Evolutionary conservation across 2,329 filamentous ascomycete species (phyloP).

Genomic region (Pseudocercospora fuligena): DNA sequence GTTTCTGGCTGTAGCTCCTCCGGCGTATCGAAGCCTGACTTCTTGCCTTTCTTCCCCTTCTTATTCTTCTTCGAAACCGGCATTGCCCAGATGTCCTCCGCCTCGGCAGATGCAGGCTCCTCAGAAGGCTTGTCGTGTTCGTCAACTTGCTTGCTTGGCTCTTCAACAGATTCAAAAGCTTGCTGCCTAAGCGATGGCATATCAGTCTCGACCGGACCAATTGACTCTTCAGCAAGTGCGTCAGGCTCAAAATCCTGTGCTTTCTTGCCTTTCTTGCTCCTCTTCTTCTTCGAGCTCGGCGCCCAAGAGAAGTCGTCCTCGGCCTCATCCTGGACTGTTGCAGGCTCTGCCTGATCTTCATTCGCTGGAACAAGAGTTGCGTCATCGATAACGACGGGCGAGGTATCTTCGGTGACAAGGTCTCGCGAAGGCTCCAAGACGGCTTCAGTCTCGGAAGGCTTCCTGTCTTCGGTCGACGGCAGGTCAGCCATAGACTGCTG

Average conservation of each 20-base stretch:
- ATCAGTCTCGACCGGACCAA: not conserved
- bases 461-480: not conserved
- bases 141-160: not conserved
- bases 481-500: slow-evolving; percentile 7
- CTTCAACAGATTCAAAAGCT: not conserved
- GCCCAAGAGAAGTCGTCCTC: slow-evolving; percentile 17
- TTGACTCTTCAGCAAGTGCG: not conserved
- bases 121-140: not conserved
- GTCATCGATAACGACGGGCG: not conserved
- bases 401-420: not conserved
- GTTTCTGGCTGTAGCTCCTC: slow-evolving; percentile 32
- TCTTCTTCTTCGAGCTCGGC: slow-evolving; percentile 29
- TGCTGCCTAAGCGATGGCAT: not conserved
- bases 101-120: not conserved
- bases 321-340: not conserved
- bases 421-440: not conserved
- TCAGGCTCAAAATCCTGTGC: slow-evolving; percentile 1
- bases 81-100: slow-evolving; percentile 10
- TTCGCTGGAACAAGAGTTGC: not conserved
- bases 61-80: slow-evolving; percentile 21
- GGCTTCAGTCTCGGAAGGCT: not conserved
- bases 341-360: not conserved
- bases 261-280: slow-evolving; percentile 32
- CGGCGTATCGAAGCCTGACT: slow-evolving; percentile 27
- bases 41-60: slow-evolving; percentile 51